Evolutionary conservation across 2,329 filamentous ascomycete genomes (phyloP).

Genomic region (Bretziella fagacearum): DNA sequence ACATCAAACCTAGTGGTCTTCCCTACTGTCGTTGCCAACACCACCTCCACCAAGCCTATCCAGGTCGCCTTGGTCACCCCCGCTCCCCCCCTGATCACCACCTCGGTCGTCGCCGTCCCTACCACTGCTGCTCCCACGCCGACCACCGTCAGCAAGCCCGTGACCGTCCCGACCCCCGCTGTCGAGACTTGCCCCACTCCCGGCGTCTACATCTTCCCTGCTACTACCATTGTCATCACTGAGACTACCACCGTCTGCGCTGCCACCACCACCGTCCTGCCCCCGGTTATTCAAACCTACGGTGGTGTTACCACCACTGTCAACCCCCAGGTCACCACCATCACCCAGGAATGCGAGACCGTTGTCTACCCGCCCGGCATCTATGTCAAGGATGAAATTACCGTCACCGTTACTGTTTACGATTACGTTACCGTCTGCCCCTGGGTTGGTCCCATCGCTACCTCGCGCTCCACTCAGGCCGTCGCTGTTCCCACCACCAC

Average conservation of each 20-base stretch:
- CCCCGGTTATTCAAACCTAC: constrained; percentile 48
- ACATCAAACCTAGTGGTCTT: constrained; percentile 15
- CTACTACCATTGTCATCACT: constrained; percentile 51
- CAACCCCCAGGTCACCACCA: constrained; percentile 46
- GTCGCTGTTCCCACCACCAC: constrained; percentile 18
- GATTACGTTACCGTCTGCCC: constrained; percentile 56
- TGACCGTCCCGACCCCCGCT: constrained; percentile 34
- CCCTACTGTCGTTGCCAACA: constrained; percentile 12
- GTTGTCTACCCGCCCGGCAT: constrained; percentile 55
- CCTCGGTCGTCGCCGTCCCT: constrained; percentile 14
- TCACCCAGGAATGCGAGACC: constrained; percentile 32
- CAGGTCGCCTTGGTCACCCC: constrained; percentile 1
- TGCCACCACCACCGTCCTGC: constrained; percentile 42
- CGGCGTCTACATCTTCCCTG: constrained; percentile 60
- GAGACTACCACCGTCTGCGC: constrained; percentile 51
- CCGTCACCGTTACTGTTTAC: constrained; percentile 52
- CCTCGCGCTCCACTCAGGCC: constrained; percentile 20
- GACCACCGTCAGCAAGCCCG: constrained; percentile 24
- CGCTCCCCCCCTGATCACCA: constrained; percentile 1
- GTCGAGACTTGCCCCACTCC: constrained; percentile 42
- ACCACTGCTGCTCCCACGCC: constrained; percentile 22
- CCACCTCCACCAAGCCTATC: constrained; percentile 4
- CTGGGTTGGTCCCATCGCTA: constrained; percentile 24
- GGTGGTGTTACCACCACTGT: constrained; percentile 61
- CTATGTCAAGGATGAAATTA: constrained; percentile 51